Conservation (phyloP, 495 filamentous ascomycete species). For the Achaetomiella virescens region DNA sequence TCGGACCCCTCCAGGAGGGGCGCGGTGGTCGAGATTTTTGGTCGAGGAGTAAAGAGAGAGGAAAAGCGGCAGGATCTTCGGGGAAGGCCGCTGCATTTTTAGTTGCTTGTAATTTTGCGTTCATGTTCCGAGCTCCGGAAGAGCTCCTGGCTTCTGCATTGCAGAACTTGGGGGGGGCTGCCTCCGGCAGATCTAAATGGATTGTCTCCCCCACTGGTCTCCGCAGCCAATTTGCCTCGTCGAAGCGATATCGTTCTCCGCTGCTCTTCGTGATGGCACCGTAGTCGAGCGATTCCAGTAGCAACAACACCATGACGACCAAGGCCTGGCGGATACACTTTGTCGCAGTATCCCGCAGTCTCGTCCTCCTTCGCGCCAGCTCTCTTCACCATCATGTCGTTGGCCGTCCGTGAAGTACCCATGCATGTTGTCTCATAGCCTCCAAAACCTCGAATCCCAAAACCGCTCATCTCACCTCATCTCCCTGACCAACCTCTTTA, state of each 20-base stretch:
- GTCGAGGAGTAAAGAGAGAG: background rate
- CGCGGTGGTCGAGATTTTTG: background rate
- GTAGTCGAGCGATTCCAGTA: no score
- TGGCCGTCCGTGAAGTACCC: background rate
- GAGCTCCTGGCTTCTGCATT: conserved; percentile 3
- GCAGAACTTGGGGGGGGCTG: background rate
- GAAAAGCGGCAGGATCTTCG: background rate
- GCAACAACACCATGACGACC: no score
- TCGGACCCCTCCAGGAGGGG: no score
- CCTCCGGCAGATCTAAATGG: background rate
- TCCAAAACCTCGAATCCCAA: background rate
- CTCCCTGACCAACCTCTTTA: conserved; percentile 53
- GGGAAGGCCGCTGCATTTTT: background rate
- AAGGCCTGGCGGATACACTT: no score
- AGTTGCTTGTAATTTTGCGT: background rate
- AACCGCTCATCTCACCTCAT: conserved; percentile 28
- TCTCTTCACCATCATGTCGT: background rate
- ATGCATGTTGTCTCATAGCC: background rate
- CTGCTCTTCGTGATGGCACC: background rate
- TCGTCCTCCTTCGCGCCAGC: background rate
- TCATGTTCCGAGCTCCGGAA: background rate
- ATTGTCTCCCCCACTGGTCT: background rate
- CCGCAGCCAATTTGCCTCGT: no score
- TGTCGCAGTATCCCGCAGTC: no score
- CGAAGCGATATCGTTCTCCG: background rate